A percentile compares a stretch with the other conserved stretches of the same genome.
These are phyloP conservation scores for Boletus vinaceobasis DNA, from an alignment of 768 basidiomycete species.

Conservation along the genomic window DNA sequence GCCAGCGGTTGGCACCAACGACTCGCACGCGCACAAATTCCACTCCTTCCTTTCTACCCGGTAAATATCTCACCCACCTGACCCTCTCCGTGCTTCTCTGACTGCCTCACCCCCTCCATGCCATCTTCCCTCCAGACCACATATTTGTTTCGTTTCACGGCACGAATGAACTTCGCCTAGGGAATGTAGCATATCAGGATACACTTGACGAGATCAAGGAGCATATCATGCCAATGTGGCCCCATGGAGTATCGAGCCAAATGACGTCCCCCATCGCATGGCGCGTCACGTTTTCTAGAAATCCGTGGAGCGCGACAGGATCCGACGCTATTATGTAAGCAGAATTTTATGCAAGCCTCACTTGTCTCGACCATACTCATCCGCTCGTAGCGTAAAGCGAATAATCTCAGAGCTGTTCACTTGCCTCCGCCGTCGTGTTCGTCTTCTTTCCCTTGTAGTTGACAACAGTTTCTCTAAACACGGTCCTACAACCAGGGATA, in stretches of 20 bases:
- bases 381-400: constrained; percentile 49
- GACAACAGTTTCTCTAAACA: constrained; percentile 8
- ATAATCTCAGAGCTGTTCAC: constrained; percentile 61
- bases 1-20: constrained; percentile 31
- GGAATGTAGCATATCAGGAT: constrained; percentile 45
- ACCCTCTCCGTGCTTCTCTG: constrained; percentile 12
- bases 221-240: constrained; percentile 61
- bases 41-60: constrained; percentile 33
- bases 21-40: constrained; percentile 36
- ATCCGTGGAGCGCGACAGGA: constrained; percentile 66
- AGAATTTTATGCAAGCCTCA: not conserved
- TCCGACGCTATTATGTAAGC: constrained; percentile 51
- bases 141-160: constrained; percentile 69
- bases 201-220: constrained; percentile 59
- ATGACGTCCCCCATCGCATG: constrained; percentile 43
- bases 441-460: constrained; percentile 18
- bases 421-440: constrained; percentile 56
- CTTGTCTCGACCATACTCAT: constrained; percentile 5
- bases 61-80: constrained; percentile 12
- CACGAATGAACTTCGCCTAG: constrained; percentile 56
- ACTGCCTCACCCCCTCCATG: constrained; percentile 24
- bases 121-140: constrained; percentile 48
- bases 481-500: constrained; percentile 52
- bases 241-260: constrained; percentile 51
- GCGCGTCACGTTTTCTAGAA: constrained; percentile 59